Base-by-base conservation (phyloP, 208 protist species). In the Crithidia expoeki region DNA sequence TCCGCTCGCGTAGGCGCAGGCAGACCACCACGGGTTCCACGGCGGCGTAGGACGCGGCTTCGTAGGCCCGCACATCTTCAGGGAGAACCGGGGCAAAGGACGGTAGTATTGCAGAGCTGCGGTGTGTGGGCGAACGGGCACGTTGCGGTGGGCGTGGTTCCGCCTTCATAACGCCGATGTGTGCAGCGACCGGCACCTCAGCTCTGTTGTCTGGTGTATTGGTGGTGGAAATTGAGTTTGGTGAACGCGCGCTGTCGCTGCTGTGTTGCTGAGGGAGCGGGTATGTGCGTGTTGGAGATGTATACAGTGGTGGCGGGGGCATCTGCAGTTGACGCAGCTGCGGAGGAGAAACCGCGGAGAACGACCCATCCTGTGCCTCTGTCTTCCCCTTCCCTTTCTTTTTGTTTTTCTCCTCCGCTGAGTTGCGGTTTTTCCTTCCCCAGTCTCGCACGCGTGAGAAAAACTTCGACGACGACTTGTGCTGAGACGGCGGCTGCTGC, bases 1-100 rank as follows among this genome's bases (percentile, higher is more conserved):
- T 33, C 46, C 66, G 66, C 56, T 52, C 66, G 30, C 66, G 53
- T 56, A 72, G 34, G 1, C 42, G 27, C 56, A 72, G 66, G 16
- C 12, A 6, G 14, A 72, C 55, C 4, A 63, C 3, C 16, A 72
- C 33, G 38, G 66, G 66, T 33, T 64, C 66, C 19, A 36, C 46
- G 7, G 38, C 28, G 7, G 11, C 56, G 56, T 72, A 49, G 16
- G 32, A 4, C 12, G 66, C 66, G 1, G 44, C 55, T 25, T 72
- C 55, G 56, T 72, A 64, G 27, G 66, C 66, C 1, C 28, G n/a
- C 25, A 71, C 53, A 53, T 62, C 53, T 3, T 40, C 65, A 12
- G 60, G 30, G 4, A 42, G 10, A 7, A 21, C n/a, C 11, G 46
- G 25, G 3, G 30, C 17, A 14, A 38, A 42, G 19, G 19, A 32